Base-by-base conservation (phyloP, 192 early-diverging fungal species). In the Backusella mclennaniae region DNA sequence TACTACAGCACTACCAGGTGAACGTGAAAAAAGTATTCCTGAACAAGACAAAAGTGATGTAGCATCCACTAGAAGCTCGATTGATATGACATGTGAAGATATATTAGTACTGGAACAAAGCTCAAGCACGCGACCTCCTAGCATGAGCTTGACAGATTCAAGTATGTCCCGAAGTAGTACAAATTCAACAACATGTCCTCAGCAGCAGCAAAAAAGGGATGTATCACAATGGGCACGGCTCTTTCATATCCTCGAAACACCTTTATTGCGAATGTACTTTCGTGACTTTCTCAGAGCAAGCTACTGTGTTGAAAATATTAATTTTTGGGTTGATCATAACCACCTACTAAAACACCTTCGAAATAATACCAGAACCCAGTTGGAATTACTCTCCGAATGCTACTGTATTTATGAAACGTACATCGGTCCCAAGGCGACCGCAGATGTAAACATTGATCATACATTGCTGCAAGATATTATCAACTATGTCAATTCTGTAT, bases 271-370 rank as follows among this genome's bases (percentile, higher is more conserved):
- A 29, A 82, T 81, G 29, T 72, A 88, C 15, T 93, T 93, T 77
- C 86, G 87, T 63, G 84, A 82, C 23, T 92, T 89, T 75, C 79
- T 91, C 29, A 85, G 85, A 21, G 85, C 87, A 23, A 92, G 90
- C 67, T 89, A 90, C 46, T 93, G 91, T 75, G 89, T 90, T 49
- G 93, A 94, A 53, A 94, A 94, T 75, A 80, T 92, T 21, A 84
- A 89, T n/a, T 94, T 94, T 44, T 89, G 87, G 82, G 73, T 88
- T 2, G 91, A 94, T 46, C 76, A 82, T 72, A 52, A 73, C 67
- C 19, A 78, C 69, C n/a, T 88, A 52, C 41, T 86, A 26, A 79
- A 79, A 31, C 74, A 79, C 2, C 33, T 38, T 73, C 66, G 72
- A 85, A 75, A 81, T 73, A 31, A 74, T 74, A 66, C 75, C 59